These are phyloP conservation scores for Talaromyces sp. DNA, from an alignment of 2,329 filamentous ascomycete genomes.

Conservation along the genomic window DNA sequence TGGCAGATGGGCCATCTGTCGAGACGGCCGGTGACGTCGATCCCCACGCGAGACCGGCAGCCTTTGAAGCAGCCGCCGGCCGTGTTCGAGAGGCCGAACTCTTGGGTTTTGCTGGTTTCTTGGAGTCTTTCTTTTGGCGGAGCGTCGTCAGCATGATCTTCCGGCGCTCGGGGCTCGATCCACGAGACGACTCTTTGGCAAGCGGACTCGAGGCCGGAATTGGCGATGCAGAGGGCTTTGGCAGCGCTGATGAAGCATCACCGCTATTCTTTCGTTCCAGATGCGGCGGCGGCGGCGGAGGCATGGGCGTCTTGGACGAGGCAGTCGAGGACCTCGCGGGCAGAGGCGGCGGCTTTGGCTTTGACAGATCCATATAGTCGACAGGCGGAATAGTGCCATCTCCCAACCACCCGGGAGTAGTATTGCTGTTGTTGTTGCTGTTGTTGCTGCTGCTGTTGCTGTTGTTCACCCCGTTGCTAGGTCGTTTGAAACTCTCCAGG, in stretches of 20 bases:
- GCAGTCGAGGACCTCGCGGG: slow-evolving; percentile 38
- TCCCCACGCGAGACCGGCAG: slow-evolving; percentile 60
- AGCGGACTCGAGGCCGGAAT: slow-evolving; percentile 18
- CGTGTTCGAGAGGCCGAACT: slow-evolving; percentile 42
- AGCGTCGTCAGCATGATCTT: slow-evolving; percentile 57
- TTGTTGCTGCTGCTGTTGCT: slow-evolving; percentile 14
- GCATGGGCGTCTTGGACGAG: neutral
- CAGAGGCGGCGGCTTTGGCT: slow-evolving; percentile 63
- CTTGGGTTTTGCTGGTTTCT: slow-evolving; percentile 39
- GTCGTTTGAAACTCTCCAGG: slow-evolving; percentile 19
- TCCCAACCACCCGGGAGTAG: slow-evolving; percentile 62
- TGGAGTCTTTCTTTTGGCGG: slow-evolving; percentile 44
- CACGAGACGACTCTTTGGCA: slow-evolving; percentile 47
- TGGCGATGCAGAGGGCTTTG: slow-evolving; percentile 25
- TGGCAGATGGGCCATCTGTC: neutral
- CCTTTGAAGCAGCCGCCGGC: slow-evolving; percentile 57
- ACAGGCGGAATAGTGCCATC: slow-evolving; percentile 77
- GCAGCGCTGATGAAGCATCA: slow-evolving; percentile 22
- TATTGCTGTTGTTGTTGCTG: slow-evolving; percentile 13
- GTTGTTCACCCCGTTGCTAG: slow-evolving; percentile 21
- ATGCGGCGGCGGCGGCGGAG: slow-evolving; percentile 1
- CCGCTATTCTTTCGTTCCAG: slow-evolving; percentile 2
- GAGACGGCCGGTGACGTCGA: slow-evolving; percentile 19
- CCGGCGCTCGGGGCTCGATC: slow-evolving; percentile 57
- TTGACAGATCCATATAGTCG: slow-evolving; percentile 75